Evolutionary conservation across 1,139 yeast genomes (phyloP).

Genomic region (Hyphopichia burtonii): DNA sequence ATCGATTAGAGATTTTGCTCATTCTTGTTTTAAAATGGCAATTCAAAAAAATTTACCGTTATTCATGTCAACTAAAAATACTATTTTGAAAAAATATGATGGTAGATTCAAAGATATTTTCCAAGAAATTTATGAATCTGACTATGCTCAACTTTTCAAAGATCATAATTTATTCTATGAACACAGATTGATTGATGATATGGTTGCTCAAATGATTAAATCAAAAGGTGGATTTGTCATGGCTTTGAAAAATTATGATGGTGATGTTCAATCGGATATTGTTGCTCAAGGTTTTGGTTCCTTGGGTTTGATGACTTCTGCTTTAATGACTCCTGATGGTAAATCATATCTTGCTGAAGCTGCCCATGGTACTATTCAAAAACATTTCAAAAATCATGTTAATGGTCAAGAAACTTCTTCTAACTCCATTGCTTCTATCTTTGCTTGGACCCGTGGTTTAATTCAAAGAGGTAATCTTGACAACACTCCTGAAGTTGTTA

Average conservation of each 20-base stretch:
- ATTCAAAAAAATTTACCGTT: slow-evolving; percentile 62
- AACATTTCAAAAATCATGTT: slow-evolving; percentile 83
- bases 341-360: slow-evolving; percentile 82
- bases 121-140: slow-evolving; percentile 59
- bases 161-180: slow-evolving; percentile 72
- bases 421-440: slow-evolving; percentile 80
- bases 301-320: slow-evolving; percentile 81
- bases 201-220: slow-evolving; percentile 88
- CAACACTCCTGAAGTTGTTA: slow-evolving; percentile 65
- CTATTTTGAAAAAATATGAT: slow-evolving; percentile 78
- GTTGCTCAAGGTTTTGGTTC: slow-evolving; percentile 89
- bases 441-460: slow-evolving; percentile 85
- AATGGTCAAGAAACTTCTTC: slow-evolving; percentile 84
- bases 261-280: slow-evolving; percentile 83
- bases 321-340: slow-evolving; percentile 82
- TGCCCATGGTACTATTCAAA: slow-evolving; percentile 85
- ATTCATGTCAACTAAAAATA: slow-evolving; percentile 74
- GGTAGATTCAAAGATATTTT: slow-evolving; percentile 82
- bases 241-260: slow-evolving; percentile 84
- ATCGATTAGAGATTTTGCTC: slow-evolving; percentile 77
- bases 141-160: slow-evolving; percentile 60
- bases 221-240: slow-evolving; percentile 81
- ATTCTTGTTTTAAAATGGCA: slow-evolving; percentile 75
- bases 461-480: slow-evolving; percentile 80
- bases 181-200: slow-evolving; percentile 81